phyloP scores from a whole-genome alignment of 2,329 filamentous ascomycete species.

The Scolecobasidium constrictum region DNA sequence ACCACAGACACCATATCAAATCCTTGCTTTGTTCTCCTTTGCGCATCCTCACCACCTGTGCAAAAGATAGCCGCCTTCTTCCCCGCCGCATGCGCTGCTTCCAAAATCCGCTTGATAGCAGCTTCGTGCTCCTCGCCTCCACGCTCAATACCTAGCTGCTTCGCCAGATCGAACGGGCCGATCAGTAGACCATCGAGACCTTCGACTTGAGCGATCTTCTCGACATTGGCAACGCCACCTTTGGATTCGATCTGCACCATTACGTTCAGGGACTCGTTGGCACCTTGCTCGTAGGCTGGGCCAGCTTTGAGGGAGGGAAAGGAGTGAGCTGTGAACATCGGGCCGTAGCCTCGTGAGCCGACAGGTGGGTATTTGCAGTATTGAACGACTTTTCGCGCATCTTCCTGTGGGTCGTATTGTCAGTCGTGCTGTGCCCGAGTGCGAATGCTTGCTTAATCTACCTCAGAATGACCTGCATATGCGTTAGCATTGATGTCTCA shows the following conservation, averaged over 20 bases:
- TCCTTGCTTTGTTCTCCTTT: not conserved
- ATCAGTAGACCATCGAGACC: slow-evolving; percentile 22
- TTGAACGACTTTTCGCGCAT: slow-evolving; percentile 4
- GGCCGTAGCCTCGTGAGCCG: not conserved
- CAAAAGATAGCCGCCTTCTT: not conserved
- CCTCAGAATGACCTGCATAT: not conserved
- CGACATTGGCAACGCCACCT: slow-evolving; percentile 30
- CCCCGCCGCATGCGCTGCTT: not conserved
- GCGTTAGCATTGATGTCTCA: not conserved
- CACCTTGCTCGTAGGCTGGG: slow-evolving; percentile 22
- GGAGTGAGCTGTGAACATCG: not conserved
- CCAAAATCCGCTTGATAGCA: not conserved
- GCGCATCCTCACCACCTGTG: not conserved
- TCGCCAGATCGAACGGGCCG: not conserved
- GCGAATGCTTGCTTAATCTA: too few relatives aligned
- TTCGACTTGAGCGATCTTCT: slow-evolving; percentile 30
- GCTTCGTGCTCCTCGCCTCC: not conserved
- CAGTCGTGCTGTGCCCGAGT: too few relatives aligned
- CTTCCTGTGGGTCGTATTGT: too few relatives aligned
- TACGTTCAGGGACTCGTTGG: slow-evolving; percentile 21
- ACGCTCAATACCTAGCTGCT: not conserved
- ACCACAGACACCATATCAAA: not conserved
- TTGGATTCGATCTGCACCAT: slow-evolving; percentile 32
- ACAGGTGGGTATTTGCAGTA: not conserved
- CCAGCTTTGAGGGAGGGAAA: not conserved